Evolutionary conservation across 805 yeast species (phyloP).

Genomic region (Lipomyces sp.): DNA sequence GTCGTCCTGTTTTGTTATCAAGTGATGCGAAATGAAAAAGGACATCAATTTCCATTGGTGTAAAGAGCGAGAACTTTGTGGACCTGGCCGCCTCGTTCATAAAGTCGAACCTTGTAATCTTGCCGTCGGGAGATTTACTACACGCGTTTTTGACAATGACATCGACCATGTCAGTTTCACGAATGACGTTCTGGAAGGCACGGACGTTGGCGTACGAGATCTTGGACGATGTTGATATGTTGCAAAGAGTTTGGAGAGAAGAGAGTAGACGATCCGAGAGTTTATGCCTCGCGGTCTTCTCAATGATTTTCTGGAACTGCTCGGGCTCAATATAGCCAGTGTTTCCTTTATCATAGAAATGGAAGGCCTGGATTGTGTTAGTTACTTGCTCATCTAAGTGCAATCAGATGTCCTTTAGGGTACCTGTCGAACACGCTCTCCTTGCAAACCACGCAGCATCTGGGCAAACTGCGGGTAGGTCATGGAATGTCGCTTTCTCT

Average conservation of each 20-base stretch:
- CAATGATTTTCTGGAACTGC: conserved; percentile 49
- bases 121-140: conserved; percentile 44
- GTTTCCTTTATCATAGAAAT: conserved; percentile 45
- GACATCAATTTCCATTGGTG: conserved; percentile 52
- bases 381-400: background rate
- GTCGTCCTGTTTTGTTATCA: conserved; percentile 43
- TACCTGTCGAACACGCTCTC: conserved; percentile 53
- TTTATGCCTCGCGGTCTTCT: conserved; percentile 49
- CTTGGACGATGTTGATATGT: conserved; percentile 43
- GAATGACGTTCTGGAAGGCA: conserved; percentile 51
- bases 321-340: conserved; percentile 50
- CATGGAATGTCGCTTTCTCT: conserved; percentile 47
- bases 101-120: conserved; percentile 48
- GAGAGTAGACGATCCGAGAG: conserved; percentile 49
- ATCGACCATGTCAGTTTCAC: conserved; percentile 51
- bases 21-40: conserved; percentile 50
- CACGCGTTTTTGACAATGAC: conserved; percentile 47
- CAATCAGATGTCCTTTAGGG: background rate
- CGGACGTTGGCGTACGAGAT: conserved; percentile 52
- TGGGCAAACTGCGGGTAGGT: conserved; percentile 52
- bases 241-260: conserved; percentile 48
- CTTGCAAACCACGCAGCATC: conserved; percentile 52
- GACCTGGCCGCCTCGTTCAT: conserved; percentile 49
- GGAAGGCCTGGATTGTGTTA: conserved; percentile 44
- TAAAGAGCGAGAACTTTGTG: conserved; percentile 49